These are phyloP conservation scores for Pythium periplocum DNA, from an alignment of 352 stramenopile genomes.

Conservation along the genomic window DNA sequence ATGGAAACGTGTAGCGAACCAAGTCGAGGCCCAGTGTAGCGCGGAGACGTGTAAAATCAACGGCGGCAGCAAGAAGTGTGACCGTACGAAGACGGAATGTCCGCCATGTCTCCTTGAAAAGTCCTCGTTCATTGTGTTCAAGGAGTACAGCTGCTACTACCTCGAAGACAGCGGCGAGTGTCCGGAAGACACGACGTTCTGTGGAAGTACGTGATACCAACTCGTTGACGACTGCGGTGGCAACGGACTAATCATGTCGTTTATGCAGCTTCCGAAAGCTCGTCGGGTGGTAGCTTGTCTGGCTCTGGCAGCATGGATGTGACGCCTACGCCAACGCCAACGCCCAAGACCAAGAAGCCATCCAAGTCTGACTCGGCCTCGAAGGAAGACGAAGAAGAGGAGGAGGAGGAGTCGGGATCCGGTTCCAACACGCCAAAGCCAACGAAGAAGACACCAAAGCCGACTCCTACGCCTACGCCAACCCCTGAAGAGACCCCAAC, in stretches of 20 bases:
- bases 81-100: background rate
- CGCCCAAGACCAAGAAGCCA: slow-evolving; percentile 13
- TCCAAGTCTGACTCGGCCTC: background rate
- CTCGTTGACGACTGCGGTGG: background rate
- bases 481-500: background rate
- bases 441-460: slow-evolving; percentile 19
- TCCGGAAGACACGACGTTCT: slow-evolving; percentile 30
- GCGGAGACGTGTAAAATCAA: background rate
- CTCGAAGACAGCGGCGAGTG: slow-evolving; percentile 30
- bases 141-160: slow-evolving; percentile 42
- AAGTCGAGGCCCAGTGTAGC: background rate
- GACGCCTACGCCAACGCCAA: slow-evolving; percentile 1
- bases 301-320: no score
- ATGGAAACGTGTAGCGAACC: no score
- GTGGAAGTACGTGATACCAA: slow-evolving; percentile 2
- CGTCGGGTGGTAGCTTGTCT: background rate
- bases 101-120: background rate
- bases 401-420: slow-evolving; percentile 12
- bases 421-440: slow-evolving; percentile 17
- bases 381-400: slow-evolving; percentile 4
- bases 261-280: background rate
- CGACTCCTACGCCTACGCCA: slow-evolving; percentile 19
- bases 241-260: background rate
- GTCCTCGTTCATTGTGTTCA: background rate
- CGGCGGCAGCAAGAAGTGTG: background rate